A percentile compares a stretch with the other conserved stretches of the same genome.
Evolutionary conservation across 805 yeast genomes (phyloP).

Genomic region (Kodamaea restingae): DNA sequence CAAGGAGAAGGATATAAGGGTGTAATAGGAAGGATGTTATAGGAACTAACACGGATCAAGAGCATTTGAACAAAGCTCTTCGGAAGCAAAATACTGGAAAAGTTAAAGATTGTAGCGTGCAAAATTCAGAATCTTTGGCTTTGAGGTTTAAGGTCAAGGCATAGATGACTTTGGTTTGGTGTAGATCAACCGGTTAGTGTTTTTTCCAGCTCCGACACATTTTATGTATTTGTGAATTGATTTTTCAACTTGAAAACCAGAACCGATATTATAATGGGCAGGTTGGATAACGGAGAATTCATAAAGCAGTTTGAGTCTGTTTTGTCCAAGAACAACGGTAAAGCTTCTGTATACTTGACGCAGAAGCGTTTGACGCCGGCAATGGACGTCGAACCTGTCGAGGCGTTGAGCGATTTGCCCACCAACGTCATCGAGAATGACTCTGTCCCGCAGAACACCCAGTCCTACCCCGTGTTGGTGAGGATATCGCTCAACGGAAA

Average conservation of each 20-base stretch:
- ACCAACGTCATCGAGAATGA: constrained; percentile 27
- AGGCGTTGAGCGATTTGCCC: constrained; percentile 26
- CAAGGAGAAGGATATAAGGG: too few species aligned
- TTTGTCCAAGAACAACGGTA: constrained; percentile 27
- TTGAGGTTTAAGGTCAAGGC: too few species aligned
- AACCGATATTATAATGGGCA: constrained; percentile 7
- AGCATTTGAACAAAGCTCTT: too few species aligned
- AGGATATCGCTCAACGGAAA: constrained; percentile 59
- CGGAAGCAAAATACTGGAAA: too few species aligned
- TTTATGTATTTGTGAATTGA: too few species aligned
- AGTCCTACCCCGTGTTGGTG: constrained; percentile 58
- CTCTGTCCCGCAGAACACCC: constrained; percentile 16
- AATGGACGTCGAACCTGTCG: constrained; percentile 19
- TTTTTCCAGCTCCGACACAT: too few species aligned
- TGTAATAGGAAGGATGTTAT: too few species aligned
- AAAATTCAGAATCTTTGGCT: too few species aligned
- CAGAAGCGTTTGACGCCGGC: constrained; percentile 47
- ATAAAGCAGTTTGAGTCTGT: constrained; percentile 15
- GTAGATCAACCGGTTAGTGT: too few species aligned
- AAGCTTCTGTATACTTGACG: constrained; percentile 54
- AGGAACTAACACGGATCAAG: too few species aligned
- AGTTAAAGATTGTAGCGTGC: too few species aligned
- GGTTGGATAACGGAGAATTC: constrained; percentile 17
- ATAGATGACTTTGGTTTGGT: too few species aligned
- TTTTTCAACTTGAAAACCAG: neutral